Percentiles rank a stretch among this genome's conserved stretches.
phyloP scores from a whole-genome alignment of 202 grass and related monocot genomes.

The Schoenoplectus triqueter region DNA sequence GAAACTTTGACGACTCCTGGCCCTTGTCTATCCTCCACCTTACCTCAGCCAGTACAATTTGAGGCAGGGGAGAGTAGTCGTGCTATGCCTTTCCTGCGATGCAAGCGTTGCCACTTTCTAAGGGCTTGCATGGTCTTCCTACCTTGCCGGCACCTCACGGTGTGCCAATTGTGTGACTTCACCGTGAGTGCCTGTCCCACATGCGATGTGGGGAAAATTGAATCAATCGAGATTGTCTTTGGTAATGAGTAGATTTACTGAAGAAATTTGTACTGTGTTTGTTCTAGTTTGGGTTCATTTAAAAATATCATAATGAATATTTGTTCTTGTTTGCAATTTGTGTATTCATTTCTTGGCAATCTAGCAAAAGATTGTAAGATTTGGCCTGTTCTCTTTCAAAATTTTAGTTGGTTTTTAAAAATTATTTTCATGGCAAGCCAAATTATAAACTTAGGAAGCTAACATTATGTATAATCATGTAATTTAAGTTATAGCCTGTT shows the following conservation, averaged over 20 bases:
- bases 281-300: not conserved
- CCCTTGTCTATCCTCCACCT: conserved; percentile 32
- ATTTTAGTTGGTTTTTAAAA: too few relatives aligned
- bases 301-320: conserved; percentile 20
- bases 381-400: too few relatives aligned
- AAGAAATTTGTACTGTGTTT: not conserved
- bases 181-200: conserved; percentile 6
- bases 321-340: not conserved
- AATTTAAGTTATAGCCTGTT: too few relatives aligned
- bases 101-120: conserved; percentile 21
- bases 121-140: conserved; percentile 14
- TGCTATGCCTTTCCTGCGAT: not conserved
- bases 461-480: too few relatives aligned
- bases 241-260: conserved; percentile 14
- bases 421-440: too few relatives aligned
- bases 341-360: conserved; percentile 13
- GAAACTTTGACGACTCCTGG: not conserved
- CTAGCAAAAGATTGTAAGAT: not conserved
- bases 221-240: conserved; percentile 21
- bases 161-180: conserved; percentile 5
- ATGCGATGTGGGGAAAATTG: not conserved
- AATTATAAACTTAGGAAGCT: too few relatives aligned
- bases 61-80: conserved; percentile 12
- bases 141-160: conserved; percentile 24
- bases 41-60: not conserved